Evolutionary conservation across 257 asterid genomes (phyloP), one percentile per base, ranked within the genome.

Genomic region (Ajuga chamaepitys): DNA sequence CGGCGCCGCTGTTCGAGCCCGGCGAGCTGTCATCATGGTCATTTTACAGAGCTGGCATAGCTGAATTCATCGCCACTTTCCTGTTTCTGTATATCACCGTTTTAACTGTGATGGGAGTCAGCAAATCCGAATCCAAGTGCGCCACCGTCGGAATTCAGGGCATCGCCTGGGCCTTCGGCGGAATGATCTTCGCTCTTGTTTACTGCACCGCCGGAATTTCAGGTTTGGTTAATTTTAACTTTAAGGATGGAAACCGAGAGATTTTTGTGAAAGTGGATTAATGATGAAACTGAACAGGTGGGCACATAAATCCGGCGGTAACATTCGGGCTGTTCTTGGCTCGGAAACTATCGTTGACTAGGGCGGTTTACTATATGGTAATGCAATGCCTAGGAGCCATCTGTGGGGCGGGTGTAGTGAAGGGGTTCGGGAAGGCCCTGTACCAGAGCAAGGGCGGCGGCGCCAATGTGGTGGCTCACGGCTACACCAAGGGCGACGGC

Each of bases 91-190:
- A 80, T 40, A 34, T 80, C 3, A 80, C 80, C 13, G 58, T 80
- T 18, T 35, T 80, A 40, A 80, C 85, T 0, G 85, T 80, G 5
- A 80, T 80, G 85, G 85, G 85, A 1, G 82, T 76, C 2, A 66
- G 57, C 75, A 76, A 70, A 10, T 54, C 82, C 7, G 70, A 67
- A 0, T 72, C 82, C 73, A 80, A 80, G 38, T 80, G 85, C 41
- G 17, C 77, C 2, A 72, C 85, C 16, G 85, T 80, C 18, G 85
- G 85, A 5, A 80, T 80, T 38, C 85, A 80, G 51, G 85, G 85
- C 42, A 80, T 80, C 22, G 85, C 85, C 13, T 80, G 85, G 85
- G 85, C 85, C 1, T 80, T 80, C 64, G 85, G 85, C 16, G 85
- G 85, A 0, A 80, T 80, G 85, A 80, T 80, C 58, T 80, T 80